A percentile compares a stretch with the other conserved stretches of the same genome.
These are phyloP conservation scores for Penicillium taxi DNA, from an alignment of 495 filamentous ascomycete species.

Conservation along the genomic window DNA sequence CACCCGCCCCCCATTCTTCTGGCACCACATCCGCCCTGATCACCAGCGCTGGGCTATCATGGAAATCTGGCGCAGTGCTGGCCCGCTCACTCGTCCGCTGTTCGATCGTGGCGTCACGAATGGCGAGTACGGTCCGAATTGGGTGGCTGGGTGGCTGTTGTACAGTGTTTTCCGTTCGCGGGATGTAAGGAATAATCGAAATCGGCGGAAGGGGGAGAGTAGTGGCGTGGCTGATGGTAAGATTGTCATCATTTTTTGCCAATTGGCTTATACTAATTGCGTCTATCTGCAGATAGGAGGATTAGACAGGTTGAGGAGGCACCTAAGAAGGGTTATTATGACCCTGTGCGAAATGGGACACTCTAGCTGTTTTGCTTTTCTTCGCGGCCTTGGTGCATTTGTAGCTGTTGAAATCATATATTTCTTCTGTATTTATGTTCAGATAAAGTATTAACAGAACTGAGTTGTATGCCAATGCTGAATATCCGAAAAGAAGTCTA, in stretches of 20 bases:
- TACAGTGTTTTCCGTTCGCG: slow-evolving; percentile 53
- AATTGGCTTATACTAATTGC: background rate
- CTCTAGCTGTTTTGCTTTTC: slow-evolving; percentile 10
- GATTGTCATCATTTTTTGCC: slow-evolving; percentile 5
- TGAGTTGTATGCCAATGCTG: too few species aligned
- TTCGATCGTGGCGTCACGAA: slow-evolving; percentile 34
- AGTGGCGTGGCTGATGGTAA: slow-evolving; percentile 13
- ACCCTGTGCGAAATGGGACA: slow-evolving; percentile 39
- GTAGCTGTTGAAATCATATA: background rate
- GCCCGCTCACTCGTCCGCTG: slow-evolving; percentile 26
- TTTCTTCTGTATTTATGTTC: too few species aligned
- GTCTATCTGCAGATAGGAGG: slow-evolving; percentile 14
- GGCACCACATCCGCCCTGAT: slow-evolving; percentile 40
- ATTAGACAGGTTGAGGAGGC: slow-evolving; percentile 17
- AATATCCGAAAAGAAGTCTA: background rate
- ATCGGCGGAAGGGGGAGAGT: slow-evolving; percentile 34
- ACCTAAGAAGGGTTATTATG: slow-evolving; percentile 36
- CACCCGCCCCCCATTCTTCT: slow-evolving; percentile 38
- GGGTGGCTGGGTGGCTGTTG: slow-evolving; percentile 51
- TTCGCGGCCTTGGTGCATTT: background rate
- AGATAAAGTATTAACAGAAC: background rate
- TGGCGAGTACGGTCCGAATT: slow-evolving; percentile 45
- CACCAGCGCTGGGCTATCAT: slow-evolving; percentile 34
- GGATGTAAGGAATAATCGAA: slow-evolving; percentile 48
- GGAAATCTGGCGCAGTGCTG: slow-evolving; percentile 32